These are phyloP conservation scores for Brassica cretica DNA, from an alignment of 345 rosid genomes.

Conservation along the genomic window DNA sequence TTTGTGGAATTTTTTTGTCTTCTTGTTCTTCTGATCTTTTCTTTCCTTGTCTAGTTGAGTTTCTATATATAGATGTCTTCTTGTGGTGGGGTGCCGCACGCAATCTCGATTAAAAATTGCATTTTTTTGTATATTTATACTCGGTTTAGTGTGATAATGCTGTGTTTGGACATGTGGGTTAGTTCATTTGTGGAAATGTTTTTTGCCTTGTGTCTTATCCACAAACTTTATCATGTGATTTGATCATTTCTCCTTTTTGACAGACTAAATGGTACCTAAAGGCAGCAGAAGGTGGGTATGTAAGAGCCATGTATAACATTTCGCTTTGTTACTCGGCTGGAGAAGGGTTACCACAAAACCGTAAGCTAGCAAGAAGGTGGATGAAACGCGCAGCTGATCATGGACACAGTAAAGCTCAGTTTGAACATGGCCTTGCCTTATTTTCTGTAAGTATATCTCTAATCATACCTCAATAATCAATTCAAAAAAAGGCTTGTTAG, in stretches of 20 bases:
- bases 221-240: not conserved
- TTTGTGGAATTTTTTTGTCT: constrained; percentile 1
- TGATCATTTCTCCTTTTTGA: constrained; percentile 2
- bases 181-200: not conserved
- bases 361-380: constrained; percentile 69
- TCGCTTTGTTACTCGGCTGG: constrained; percentile 76
- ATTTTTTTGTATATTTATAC: not conserved
- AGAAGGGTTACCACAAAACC: constrained; percentile 69
- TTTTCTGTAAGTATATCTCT: constrained; percentile 57
- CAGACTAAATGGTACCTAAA: constrained; percentile 80
- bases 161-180: not conserved
- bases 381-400: constrained; percentile 93
- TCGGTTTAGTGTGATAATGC: not conserved
- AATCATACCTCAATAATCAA: not conserved
- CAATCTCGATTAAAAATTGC: not conserved
- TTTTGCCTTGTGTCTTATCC: not conserved
- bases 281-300: constrained; percentile 88
- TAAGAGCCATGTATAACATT: constrained; percentile 84
- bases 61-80: not conserved
- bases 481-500: not conserved
- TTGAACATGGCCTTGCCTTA: constrained; percentile 80
- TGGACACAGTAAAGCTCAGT: constrained; percentile 87
- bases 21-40: not conserved
- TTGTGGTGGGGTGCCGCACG: not conserved
- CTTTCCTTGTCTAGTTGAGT: not conserved